These are phyloP conservation scores for Neurospora sp. DNA, from an alignment of 495 filamentous ascomycete species.

Conservation along the genomic window DNA sequence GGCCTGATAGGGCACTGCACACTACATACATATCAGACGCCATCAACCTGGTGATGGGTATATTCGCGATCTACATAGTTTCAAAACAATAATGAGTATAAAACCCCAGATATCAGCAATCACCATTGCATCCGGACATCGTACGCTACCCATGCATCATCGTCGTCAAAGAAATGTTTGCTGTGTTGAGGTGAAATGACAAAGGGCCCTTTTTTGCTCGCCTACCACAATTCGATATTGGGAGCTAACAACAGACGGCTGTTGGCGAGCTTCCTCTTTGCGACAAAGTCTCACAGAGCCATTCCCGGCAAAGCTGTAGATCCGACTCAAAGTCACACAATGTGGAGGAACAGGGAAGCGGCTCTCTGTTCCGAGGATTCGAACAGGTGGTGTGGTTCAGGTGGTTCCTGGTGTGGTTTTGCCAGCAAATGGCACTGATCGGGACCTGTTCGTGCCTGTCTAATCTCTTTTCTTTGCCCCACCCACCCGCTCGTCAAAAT, in stretches of 20 bases:
- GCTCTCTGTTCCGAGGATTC: neutral
- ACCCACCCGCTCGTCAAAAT: neutral
- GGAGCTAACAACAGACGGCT: neutral
- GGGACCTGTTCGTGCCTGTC: neutral
- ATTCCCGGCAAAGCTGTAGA: neutral
- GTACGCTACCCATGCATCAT: neutral
- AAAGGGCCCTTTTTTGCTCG: neutral
- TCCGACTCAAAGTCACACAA: neutral
- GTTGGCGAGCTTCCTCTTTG: neutral
- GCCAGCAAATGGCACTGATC: neutral
- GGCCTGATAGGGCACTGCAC: neutral
- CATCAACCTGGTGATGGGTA: neutral
- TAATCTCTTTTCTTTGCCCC: neutral
- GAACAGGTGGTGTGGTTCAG: neutral
- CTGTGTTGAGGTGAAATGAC: too few species aligned
- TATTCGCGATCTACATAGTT: neutral
- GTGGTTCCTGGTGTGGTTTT: neutral
- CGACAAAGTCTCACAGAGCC: neutral
- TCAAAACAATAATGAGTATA: neutral
- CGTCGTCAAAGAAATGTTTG: too few species aligned
- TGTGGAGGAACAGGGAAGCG: neutral
- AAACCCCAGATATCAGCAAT: neutral
- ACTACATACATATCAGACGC: too few species aligned
- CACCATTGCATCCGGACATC: neutral
- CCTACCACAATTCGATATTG: neutral